Evolutionary conservation across 2,329 filamentous ascomycete species (phyloP).

Genomic region (Alternaria brassicicola): DNA sequence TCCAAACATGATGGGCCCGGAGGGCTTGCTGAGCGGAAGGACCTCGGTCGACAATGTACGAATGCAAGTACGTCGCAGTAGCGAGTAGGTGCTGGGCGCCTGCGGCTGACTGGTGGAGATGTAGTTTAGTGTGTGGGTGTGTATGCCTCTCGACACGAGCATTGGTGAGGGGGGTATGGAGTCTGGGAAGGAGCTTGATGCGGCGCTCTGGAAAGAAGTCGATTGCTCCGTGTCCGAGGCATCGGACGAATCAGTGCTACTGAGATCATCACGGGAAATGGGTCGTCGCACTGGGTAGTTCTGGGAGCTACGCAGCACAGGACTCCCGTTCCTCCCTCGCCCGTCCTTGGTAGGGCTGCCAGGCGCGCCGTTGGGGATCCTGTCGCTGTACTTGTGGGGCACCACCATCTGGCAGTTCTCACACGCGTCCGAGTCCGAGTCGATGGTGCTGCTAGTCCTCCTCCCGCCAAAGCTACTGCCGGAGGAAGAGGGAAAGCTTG

Average conservation of each 20-base stretch:
- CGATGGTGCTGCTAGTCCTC: constrained; percentile 47
- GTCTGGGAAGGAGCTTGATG: constrained; percentile 39
- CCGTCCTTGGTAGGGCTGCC: constrained; percentile 58
- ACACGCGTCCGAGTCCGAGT: constrained; percentile 60
- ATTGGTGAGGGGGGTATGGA: constrained; percentile 51
- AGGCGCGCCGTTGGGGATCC: constrained; percentile 60
- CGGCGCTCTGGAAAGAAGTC: constrained; percentile 43
- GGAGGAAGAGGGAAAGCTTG: constrained; percentile 44
- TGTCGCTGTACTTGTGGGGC: constrained; percentile 60
- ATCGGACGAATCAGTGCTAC: constrained; percentile 46
- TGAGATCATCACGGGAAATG: constrained; percentile 34
- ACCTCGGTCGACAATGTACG: constrained; percentile 64
- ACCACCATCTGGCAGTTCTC: constrained; percentile 64
- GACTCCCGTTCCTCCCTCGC: constrained; percentile 58
- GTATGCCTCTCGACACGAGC: constrained; percentile 50
- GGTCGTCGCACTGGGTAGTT: constrained; percentile 58
- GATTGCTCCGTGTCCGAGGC: constrained; percentile 48
- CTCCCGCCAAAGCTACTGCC: constrained; percentile 40
- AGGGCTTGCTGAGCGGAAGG: constrained; percentile 61
- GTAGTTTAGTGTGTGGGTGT: constrained; percentile 64
- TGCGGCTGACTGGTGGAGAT: constrained; percentile 63
- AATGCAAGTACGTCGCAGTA: constrained; percentile 63
- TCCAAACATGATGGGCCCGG: constrained; percentile 64
- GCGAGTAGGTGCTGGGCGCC: constrained; percentile 60
- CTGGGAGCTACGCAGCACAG: constrained; percentile 62